phyloP scores from a whole-genome alignment of 2,329 filamentous ascomycete genomes.

The Paecilomyces variotii region DNA sequence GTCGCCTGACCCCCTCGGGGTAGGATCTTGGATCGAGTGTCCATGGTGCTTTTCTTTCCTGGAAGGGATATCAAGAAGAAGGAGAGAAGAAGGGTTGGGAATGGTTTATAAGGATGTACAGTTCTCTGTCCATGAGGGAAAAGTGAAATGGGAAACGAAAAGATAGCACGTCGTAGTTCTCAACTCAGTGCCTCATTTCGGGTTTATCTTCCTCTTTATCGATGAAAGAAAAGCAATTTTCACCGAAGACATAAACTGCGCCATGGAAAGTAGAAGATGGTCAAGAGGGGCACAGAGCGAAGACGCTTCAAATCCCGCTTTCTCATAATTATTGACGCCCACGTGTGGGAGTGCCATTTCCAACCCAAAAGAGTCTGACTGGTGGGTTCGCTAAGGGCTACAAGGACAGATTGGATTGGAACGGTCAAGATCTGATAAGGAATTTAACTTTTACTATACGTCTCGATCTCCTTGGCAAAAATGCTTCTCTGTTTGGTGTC shows the following conservation, averaged over 20 bases:
- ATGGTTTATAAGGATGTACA: no score
- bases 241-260: no score
- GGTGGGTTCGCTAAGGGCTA: neutral
- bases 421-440: neutral
- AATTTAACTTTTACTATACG: neutral
- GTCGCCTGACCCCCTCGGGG: neutral
- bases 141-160: neutral
- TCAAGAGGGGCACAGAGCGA: neutral
- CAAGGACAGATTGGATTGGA: neutral
- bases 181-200: no score
- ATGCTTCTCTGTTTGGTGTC: neutral
- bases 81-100: no score
- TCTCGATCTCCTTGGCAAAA: neutral
- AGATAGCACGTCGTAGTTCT: no score
- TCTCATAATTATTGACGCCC: neutral
- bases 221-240: no score
- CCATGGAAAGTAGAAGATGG: no score
- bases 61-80: no score
- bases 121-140: neutral
- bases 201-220: no score
- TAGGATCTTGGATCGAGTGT: neutral
- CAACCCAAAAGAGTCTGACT: neutral
- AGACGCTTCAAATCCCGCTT: neutral
- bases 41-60: neutral
- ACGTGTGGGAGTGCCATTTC: neutral